These are phyloP conservation scores for Beauveria australis DNA, from an alignment of 2,329 filamentous ascomycete species.

Conservation along the genomic window DNA sequence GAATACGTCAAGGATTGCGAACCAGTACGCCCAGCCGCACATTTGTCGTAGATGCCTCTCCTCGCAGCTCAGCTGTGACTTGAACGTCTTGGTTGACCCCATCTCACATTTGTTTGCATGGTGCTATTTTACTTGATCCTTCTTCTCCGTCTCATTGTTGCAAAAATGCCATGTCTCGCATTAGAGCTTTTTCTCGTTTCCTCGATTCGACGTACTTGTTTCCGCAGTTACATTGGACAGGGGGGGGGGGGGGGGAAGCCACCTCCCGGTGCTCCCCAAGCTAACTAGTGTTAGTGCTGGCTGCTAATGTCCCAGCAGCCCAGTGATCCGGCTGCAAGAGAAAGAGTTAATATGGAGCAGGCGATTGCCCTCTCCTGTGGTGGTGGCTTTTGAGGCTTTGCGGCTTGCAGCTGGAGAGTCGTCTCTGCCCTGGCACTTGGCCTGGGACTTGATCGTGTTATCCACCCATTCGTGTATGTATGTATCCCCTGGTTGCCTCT, in stretches of 20 bases:
- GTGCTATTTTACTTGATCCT: background rate
- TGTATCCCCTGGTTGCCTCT: background rate
- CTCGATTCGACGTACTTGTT: constrained; percentile 6
- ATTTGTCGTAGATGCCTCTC: background rate
- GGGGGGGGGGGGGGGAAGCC: background rate
- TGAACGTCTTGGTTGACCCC: background rate
- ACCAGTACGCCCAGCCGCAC: background rate
- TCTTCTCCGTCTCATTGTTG: background rate
- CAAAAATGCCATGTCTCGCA: constrained; percentile 3
- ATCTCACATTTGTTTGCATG: background rate
- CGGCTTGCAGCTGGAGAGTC: background rate
- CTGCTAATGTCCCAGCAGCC: background rate
- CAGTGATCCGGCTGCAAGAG: background rate
- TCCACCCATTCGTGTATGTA: background rate
- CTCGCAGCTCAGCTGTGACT: background rate
- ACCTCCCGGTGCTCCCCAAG: background rate
- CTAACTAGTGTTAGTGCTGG: background rate
- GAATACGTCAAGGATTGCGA: background rate
- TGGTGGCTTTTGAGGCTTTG: constrained; percentile 8
- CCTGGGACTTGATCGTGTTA: background rate
- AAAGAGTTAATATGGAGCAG: background rate
- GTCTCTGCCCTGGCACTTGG: background rate
- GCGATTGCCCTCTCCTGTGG: background rate
- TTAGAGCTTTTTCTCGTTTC: constrained; percentile 4
- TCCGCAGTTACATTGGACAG: constrained; percentile 7